These are phyloP conservation scores for Rossbeevera mucosa DNA, from an alignment of 768 basidiomycete genomes.

Conservation along the genomic window DNA sequence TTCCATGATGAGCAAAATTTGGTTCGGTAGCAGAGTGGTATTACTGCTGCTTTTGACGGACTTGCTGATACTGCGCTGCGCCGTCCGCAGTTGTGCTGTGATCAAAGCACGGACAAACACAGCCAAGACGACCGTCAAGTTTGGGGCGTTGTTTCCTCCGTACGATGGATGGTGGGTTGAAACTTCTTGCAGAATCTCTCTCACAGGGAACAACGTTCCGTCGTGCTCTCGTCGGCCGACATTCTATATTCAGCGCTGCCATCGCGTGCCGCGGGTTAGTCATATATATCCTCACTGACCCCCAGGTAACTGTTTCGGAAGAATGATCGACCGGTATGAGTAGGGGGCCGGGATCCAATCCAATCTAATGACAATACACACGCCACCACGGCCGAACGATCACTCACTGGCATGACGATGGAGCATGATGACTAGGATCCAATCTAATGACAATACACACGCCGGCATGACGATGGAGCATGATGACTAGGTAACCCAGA, in stretches of 20 bases:
- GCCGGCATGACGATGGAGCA: not conserved
- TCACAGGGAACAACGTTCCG: not conserved
- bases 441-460: not conserved
- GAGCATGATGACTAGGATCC: not conserved
- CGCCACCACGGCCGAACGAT: not conserved
- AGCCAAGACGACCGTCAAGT: too few species aligned
- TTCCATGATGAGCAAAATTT: conserved; percentile 48
- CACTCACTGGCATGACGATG: not conserved
- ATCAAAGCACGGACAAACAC: not conserved
- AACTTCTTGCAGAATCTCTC: not conserved
- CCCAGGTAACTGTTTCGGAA: not conserved
- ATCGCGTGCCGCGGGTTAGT: not conserved
- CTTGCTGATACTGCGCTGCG: not conserved
- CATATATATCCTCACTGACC: not conserved
- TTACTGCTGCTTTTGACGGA: not conserved
- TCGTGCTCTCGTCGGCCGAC: not conserved
- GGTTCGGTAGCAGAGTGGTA: not conserved
- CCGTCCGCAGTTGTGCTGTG: not conserved
- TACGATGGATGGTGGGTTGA: not conserved
- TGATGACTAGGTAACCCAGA: not conserved
- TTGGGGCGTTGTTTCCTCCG: not conserved
- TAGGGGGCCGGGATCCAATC: not conserved
- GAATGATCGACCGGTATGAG: not conserved
- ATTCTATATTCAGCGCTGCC: not conserved
- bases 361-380: not conserved